Evolutionary conservation across 2,329 filamentous ascomycete species (phyloP).

Genomic region (Trichoderma koningii): DNA sequence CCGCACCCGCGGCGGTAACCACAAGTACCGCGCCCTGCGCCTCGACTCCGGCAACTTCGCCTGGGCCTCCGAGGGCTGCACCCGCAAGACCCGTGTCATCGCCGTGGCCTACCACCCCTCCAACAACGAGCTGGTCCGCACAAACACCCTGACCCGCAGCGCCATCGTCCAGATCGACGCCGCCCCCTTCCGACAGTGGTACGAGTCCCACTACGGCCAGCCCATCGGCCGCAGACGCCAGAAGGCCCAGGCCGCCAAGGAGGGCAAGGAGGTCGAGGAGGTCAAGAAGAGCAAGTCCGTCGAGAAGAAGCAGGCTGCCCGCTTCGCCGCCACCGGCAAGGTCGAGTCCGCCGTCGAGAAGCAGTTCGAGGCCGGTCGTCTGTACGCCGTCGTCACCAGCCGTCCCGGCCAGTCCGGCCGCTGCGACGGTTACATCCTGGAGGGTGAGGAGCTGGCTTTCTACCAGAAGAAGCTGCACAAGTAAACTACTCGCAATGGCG

Average conservation of each 20-base stretch:
- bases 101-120: constrained; percentile 98
- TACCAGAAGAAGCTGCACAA: constrained; percentile 99
- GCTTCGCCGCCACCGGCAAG: constrained; percentile 83
- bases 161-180: constrained; percentile 99
- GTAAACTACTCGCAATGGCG: constrained; percentile 54
- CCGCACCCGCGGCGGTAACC: constrained; percentile 97
- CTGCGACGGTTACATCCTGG: constrained; percentile 94
- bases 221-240: constrained; percentile 86
- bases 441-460: constrained; percentile 99
- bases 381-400: constrained; percentile 90
- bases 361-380: constrained; percentile 98
- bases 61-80: constrained; percentile 96
- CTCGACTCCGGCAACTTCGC: constrained; percentile 99
- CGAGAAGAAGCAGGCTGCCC: constrained; percentile 92
- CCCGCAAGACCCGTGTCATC: constrained; percentile 99
- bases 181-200: constrained; percentile 99
- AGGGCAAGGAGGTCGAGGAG: constrained; percentile 66
- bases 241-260: constrained; percentile 66
- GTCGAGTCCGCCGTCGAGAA: constrained; percentile 90
- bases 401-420: constrained; percentile 96
- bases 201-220: constrained; percentile 99
- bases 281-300: constrained; percentile 94
- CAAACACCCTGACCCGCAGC: constrained; percentile 99
- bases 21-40: constrained; percentile 98
- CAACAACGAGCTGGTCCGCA: constrained; percentile 99